A percentile compares a stretch with the other conserved stretches of the same genome.
Conservation (phyloP, 1,139 yeast species). For the Oligophagozyma castellii region DNA sequence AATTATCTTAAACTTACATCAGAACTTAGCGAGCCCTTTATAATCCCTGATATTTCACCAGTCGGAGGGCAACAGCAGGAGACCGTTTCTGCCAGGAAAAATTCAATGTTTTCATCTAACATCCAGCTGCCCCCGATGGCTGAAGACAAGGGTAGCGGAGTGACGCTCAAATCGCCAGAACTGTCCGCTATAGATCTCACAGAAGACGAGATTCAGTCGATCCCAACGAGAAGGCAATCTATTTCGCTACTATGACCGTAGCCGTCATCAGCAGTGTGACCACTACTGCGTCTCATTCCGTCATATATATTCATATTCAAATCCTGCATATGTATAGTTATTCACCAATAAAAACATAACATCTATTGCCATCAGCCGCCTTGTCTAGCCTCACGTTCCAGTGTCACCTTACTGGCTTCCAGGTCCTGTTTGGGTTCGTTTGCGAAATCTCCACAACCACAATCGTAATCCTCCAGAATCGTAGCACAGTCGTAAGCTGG, state of each 20-base stretch:
- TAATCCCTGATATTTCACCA: constrained; percentile 52
- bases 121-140: background rate
- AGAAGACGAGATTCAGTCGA: constrained; percentile 8
- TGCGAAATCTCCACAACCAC: constrained; percentile 77
- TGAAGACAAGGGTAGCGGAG: constrained; percentile 5
- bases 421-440: constrained; percentile 23
- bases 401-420: constrained; percentile 8
- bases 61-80: no score
- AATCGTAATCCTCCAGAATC: constrained; percentile 80
- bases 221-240: constrained; percentile 1
- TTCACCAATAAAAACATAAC: background rate
- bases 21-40: constrained; percentile 45
- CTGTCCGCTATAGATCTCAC: constrained; percentile 2
- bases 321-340: constrained; percentile 1
- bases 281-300: no score
- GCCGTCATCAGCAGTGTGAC: no score
- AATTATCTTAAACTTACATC: constrained; percentile 42
- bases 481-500: constrained; percentile 69
- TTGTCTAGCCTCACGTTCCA: constrained; percentile 8
- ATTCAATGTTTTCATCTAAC: constrained; percentile 12
- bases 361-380: constrained; percentile 4
- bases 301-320: constrained; percentile 1
- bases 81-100: no score
- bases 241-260: constrained; percentile 2
- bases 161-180: no score